Percentiles rank a stretch among this genome's conserved stretches.
Conservation (phyloP, 495 filamentous ascomycete genomes). For the Neurospora sp. region DNA sequence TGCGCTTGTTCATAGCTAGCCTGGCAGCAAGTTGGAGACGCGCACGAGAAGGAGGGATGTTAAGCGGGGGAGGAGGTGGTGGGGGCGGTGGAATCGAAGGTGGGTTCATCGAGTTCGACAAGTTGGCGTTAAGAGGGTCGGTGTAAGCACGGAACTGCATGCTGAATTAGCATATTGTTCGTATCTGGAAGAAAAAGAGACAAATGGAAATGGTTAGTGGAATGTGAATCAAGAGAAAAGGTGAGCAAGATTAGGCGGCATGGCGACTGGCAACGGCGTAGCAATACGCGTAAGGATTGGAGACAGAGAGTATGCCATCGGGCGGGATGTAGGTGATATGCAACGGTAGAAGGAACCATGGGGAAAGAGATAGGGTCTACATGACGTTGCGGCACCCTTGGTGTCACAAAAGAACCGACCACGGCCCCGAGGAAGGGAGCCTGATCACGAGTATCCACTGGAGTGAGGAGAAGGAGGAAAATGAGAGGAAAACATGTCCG, state of each 20-base stretch:
- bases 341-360: neutral
- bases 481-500: neutral
- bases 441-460: neutral
- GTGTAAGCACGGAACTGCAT: constrained; percentile 40
- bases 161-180: constrained; percentile 10
- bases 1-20: constrained; percentile 68
- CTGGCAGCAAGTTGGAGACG: constrained; percentile 74
- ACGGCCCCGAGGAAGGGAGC: neutral
- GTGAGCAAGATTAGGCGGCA: neutral
- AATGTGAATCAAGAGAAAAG: constrained; percentile 1
- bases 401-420: neutral
- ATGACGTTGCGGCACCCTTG: neutral
- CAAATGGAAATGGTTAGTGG: neutral
- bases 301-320: neutral
- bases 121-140: constrained; percentile 32
- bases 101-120: constrained; percentile 32
- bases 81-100: constrained; percentile 41
- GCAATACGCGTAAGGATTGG: neutral
- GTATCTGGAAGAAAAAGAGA: neutral
- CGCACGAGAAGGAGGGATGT: constrained; percentile 76
- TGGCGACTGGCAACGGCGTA: neutral
- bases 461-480: neutral
- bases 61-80: constrained; percentile 55
- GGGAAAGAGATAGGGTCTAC: neutral
- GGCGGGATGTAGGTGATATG: neutral